Evolutionary conservation across 306 rosid species (phyloP).

Genomic region (Glycine tomentella): DNA sequence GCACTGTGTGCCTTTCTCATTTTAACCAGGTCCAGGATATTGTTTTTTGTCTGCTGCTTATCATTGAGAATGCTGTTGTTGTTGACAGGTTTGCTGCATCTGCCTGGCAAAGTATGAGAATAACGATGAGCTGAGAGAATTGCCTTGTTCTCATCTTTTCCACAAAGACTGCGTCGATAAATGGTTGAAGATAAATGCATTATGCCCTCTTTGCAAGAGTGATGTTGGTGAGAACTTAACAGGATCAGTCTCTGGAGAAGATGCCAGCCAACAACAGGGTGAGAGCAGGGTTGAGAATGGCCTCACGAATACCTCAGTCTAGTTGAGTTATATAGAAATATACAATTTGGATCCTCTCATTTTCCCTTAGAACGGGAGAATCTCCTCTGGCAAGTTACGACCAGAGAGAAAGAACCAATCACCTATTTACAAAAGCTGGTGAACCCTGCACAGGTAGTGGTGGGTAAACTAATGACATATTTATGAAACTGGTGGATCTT

Average conservation of each 20-base stretch:
- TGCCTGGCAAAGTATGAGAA: conserved; percentile 87
- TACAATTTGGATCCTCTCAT: conserved; percentile 31
- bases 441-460: too few species aligned
- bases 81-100: conserved; percentile 89
- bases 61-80: conserved; percentile 39
- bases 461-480: too few species aligned
- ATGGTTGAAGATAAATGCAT: conserved; percentile 92
- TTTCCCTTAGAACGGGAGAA: conserved; percentile 38
- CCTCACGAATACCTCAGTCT: conserved; percentile 43
- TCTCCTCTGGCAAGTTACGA: conserved; percentile 20
- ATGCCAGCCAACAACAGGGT: conserved; percentile 55
- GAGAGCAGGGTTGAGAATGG: conserved; percentile 52
- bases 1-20: neutral
- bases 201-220: conserved; percentile 92
- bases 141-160: conserved; percentile 92
- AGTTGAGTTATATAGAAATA: conserved; percentile 36
- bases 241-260: conserved; percentile 54
- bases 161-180: conserved; percentile 96
- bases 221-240: conserved; percentile 68
- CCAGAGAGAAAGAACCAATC: conserved; percentile 38
- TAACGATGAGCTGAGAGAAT: conserved; percentile 87
- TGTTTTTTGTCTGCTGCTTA: conserved; percentile 23
- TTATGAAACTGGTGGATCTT: conserved; percentile 1
- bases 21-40: neutral
- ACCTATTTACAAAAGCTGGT: conserved; percentile 3